A percentile compares a stretch with the other conserved stretches of the same genome.
Evolutionary conservation across 352 stramenopile species (phyloP).

Genomic region (Saprolegnia diclina): DNA sequence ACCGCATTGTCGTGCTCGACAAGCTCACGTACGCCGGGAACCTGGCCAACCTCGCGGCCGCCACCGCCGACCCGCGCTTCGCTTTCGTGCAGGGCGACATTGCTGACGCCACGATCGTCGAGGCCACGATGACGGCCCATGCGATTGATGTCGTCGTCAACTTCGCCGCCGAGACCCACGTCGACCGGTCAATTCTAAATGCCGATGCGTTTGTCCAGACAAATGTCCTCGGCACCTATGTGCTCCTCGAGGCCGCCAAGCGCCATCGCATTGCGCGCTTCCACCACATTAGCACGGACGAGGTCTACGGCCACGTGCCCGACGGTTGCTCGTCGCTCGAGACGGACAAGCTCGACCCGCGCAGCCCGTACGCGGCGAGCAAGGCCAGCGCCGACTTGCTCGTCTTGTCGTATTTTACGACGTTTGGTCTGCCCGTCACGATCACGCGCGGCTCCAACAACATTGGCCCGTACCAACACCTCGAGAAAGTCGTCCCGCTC

Average conservation of each 20-base stretch:
- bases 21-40: conserved; percentile 63
- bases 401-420: conserved; percentile 90
- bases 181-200: conserved; percentile 99
- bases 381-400: conserved; percentile 98
- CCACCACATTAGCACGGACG: conserved; percentile 97
- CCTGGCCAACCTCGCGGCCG: conserved; percentile 76
- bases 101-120: conserved; percentile 89
- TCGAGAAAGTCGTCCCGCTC: conserved; percentile 98
- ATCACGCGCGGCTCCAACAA: conserved; percentile 99
- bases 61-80: conserved; percentile 84
- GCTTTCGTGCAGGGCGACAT: conserved; percentile 99
- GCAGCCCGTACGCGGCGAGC: conserved; percentile 97
- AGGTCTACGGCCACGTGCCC: conserved; percentile 96
- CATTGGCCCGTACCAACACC: conserved; percentile 98
- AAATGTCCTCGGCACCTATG: conserved; percentile 98
- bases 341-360: conserved; percentile 69
- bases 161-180: conserved; percentile 97
- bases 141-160: conserved; percentile 98
- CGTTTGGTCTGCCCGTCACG: conserved; percentile 93
- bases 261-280: conserved; percentile 89
- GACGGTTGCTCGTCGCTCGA: conserved; percentile 28
- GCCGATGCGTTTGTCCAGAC: conserved; percentile 97
- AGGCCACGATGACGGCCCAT: conserved; percentile 92
- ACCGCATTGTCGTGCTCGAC: conserved; percentile 97
- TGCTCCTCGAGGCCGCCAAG: conserved; percentile 95